Base-by-base conservation (phyloP, 371 early-diverging fungal species). In the Syncephalastrum racemosum region DNA sequence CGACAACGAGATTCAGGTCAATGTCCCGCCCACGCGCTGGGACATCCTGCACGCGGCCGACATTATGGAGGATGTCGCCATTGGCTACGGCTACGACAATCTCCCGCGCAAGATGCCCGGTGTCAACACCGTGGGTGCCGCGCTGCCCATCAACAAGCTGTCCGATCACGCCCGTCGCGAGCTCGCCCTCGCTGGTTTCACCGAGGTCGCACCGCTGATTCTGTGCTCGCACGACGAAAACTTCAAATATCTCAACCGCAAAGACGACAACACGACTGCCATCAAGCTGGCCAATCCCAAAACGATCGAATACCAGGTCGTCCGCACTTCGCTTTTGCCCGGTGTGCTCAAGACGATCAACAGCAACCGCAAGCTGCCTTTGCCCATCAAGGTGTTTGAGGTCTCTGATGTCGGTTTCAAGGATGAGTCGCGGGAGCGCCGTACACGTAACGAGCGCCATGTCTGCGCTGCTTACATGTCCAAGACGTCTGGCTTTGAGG, bases 11-110 rank as follows among this genome's bases (percentile, higher is more conserved):
- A 62, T 97, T 22, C 69, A 73, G n/a, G 94, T 97, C n/a, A 76
- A 79, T 36, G 86, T 98, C 3, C 97, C 98, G 36, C 86, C 89
- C 14, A 95, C 97, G 42, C 88, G 99, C 53, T 88, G 90, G 67
- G 99, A 99, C 74, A 90, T 99, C 50, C 80, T 99, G 56, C 99
- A 99, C 62, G 90, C 92, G 54, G 94, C 95, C 72, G 99, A 99
- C 81, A 83, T 99, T 51, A 94, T 98, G 87, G 99, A 99, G 81
- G 99, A 99, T 76, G 92, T 98, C 31, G 98, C 98, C n/a, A 93
- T 99, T 58, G 93, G 98, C n/a, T 98, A 94, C 66, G 99, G 99
- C 25, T 99, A 90, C 78, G 98, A 99, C 81, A 96, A 96, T 60
- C 87, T 99, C 65, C 84, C 87, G 14, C 87, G 89, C 58, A 86